These are phyloP conservation scores for Coemansia sp. DNA, from an alignment of 192 early-diverging fungal species.

Conservation along the genomic window DNA sequence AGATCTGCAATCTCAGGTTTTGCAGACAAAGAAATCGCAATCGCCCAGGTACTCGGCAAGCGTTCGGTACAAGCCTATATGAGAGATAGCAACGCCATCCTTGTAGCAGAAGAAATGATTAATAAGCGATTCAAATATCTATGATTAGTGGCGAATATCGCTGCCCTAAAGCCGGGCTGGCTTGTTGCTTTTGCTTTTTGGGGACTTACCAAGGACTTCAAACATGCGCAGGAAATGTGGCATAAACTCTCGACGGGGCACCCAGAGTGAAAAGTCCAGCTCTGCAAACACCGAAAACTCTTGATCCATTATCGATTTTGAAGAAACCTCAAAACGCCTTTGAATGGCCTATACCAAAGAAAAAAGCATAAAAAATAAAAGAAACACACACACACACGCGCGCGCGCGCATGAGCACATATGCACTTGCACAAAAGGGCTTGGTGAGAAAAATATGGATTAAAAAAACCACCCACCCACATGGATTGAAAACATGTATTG, in stretches of 20 bases:
- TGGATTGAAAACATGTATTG: background rate
- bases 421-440: background rate
- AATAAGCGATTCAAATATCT: background rate
- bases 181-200: background rate
- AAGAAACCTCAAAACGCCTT: conserved; percentile 69
- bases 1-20: background rate
- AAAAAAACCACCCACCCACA: background rate
- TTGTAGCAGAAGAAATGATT: background rate
- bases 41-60: conserved; percentile 33
- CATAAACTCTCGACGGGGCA: conserved; percentile 83
- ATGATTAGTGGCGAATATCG: background rate
- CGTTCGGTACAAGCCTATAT: conserved; percentile 26
- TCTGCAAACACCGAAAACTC: conserved; percentile 91
- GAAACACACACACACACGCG: background rate
- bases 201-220: conserved; percentile 54
- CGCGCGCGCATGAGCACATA: no score
- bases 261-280: conserved; percentile 87
- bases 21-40: conserved; percentile 16
- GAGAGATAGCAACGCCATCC: background rate
- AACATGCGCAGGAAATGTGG: conserved; percentile 91
- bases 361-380: background rate
- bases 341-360: conserved; percentile 58
- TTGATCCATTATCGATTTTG: conserved; percentile 76
- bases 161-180: no score
- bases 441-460: background rate